These are phyloP conservation scores for Globisporangium cylindrosporum DNA, from an alignment of 352 stramenopile species.

Conservation along the genomic window DNA sequence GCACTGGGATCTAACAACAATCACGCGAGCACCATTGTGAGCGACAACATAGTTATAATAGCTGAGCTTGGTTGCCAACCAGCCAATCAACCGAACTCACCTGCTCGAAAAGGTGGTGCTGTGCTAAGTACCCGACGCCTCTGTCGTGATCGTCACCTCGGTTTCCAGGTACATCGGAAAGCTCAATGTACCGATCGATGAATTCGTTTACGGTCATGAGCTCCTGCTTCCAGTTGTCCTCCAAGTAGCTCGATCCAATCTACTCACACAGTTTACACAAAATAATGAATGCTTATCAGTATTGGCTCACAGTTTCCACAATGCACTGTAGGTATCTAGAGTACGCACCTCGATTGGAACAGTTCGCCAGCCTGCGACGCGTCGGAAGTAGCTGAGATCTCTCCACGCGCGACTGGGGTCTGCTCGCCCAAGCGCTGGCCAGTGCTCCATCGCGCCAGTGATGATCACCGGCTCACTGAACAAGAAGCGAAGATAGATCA, in stretches of 20 bases:
- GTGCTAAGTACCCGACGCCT: slow-evolving; percentile 73
- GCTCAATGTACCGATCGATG: slow-evolving; percentile 56
- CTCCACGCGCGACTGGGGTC: slow-evolving; percentile 48
- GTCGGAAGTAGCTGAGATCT: slow-evolving; percentile 64
- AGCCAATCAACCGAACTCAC: slow-evolving; percentile 20
- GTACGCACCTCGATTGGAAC: slow-evolving; percentile 75
- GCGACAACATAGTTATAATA: background rate
- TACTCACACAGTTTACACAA: slow-evolving; percentile 15
- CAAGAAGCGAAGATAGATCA: background rate
- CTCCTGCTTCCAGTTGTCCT: slow-evolving; percentile 75
- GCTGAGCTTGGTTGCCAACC: background rate
- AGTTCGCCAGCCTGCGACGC: slow-evolving; percentile 66
- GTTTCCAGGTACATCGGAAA: background rate
- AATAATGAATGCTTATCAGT: background rate
- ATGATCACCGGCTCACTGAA: slow-evolving; percentile 71
- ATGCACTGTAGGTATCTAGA: background rate
- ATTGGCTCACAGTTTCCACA: background rate
- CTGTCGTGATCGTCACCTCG: background rate
- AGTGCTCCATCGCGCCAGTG: slow-evolving; percentile 75
- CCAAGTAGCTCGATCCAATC: slow-evolving; percentile 77
- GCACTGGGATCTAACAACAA: slow-evolving; percentile 60
- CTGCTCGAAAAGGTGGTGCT: slow-evolving; percentile 91
- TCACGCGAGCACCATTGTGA: background rate
- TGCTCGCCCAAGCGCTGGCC: slow-evolving; percentile 59
- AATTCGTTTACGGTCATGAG: slow-evolving; percentile 84